phyloP scores from a whole-genome alignment of 2,329 filamentous ascomycete species.

The Diplodia corticola region DNA sequence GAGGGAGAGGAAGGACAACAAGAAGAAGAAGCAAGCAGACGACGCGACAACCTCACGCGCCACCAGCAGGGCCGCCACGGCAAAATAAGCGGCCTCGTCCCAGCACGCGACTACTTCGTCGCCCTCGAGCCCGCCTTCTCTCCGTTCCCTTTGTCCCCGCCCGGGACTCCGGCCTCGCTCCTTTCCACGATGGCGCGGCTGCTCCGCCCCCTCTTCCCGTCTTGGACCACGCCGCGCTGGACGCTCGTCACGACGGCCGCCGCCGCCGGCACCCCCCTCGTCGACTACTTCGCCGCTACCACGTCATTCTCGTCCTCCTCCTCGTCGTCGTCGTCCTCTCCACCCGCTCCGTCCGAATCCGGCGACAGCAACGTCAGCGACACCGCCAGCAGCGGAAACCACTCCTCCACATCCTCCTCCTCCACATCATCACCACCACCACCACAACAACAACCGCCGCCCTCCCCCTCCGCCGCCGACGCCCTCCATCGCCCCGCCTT shows the following conservation, averaged over 20 bases:
- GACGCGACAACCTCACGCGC: neutral
- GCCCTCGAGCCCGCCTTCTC: neutral
- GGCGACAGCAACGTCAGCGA: too few relatives aligned
- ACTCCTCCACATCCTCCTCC: too few relatives aligned
- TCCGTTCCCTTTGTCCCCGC: too few relatives aligned
- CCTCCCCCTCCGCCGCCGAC: too few relatives aligned
- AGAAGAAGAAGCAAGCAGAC: neutral
- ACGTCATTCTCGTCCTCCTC: too few relatives aligned
- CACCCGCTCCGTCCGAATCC: too few relatives aligned
- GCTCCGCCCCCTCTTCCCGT: neutral
- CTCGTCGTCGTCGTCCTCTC: too few relatives aligned
- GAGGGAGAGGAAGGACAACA: neutral
- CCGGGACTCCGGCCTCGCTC: too few relatives aligned
- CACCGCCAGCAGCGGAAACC: too few relatives aligned
- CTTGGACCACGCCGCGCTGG: conserved; percentile 23
- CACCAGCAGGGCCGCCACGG: neutral
- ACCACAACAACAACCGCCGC: too few relatives aligned
- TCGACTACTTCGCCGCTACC: conserved; percentile 2
- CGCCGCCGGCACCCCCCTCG: conserved; percentile 24
- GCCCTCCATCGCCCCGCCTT: conserved; percentile 33
- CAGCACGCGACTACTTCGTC: conserved; percentile 4
- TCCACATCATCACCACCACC: too few relatives aligned
- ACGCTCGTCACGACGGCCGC: conserved; percentile 27
- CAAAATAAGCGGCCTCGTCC: conserved; percentile 24
- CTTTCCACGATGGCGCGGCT: neutral